Evolutionary conservation across 2,329 filamentous ascomycete species (phyloP).

Genomic region (Orbilia oligospora): DNA sequence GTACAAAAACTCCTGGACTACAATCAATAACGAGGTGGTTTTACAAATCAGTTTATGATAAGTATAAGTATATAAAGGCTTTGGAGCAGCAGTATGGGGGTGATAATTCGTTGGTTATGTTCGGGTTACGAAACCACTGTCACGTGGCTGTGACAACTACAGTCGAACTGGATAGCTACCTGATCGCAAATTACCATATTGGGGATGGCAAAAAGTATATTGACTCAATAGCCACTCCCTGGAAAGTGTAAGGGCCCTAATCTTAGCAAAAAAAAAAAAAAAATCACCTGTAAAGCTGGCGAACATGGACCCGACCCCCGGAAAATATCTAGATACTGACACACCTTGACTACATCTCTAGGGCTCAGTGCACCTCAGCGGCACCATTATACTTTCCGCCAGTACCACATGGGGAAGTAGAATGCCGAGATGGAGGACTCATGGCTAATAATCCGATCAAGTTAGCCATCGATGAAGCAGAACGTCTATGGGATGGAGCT

Average conservation of each 20-base stretch:
- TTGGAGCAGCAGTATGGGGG: not conserved
- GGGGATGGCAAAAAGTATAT: conserved; percentile 19
- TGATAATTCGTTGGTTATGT: not conserved
- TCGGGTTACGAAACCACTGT: conserved; percentile 24
- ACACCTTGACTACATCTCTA: not conserved
- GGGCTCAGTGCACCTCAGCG: conserved; percentile 14
- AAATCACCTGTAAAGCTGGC: no score
- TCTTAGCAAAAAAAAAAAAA: no score
- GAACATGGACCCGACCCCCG: no score
- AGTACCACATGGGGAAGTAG: not conserved
- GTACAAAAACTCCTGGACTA: not conserved
- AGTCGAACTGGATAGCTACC: not conserved
- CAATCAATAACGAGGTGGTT: not conserved
- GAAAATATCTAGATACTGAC: not conserved
- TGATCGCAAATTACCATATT: conserved; percentile 23
- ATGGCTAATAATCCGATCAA: conserved; percentile 25
- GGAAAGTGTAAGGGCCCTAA: not conserved
- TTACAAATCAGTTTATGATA: not conserved
- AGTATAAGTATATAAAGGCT: not conserved
- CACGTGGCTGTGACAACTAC: conserved; percentile 27
- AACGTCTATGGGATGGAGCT: conserved; percentile 1
- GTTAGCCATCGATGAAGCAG: conserved; percentile 1
- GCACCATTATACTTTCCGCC: conserved; percentile 19
- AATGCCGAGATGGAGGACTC: conserved; percentile 29
- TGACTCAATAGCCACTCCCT: not conserved